Evolutionary conservation across 306 rosid species (phyloP), one percentile per base, ranked within the genome.

Genomic region (Quercus bicolor): DNA sequence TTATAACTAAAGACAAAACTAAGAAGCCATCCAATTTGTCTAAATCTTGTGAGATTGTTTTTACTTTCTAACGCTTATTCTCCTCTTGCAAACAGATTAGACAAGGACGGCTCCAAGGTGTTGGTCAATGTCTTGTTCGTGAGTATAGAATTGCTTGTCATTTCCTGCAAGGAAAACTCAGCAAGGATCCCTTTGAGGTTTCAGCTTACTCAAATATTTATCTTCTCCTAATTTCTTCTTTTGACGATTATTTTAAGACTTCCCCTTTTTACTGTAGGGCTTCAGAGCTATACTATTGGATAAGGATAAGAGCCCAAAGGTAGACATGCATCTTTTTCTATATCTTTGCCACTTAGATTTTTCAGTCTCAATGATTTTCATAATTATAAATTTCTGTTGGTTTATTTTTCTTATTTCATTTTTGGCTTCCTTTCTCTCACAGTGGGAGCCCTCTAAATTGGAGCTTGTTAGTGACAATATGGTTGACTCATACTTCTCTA

Each of bases 251-350:
- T 80, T 77, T 45, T 45, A 66, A 28, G 55, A 78, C n/a, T 19
- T 33, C 20, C 74, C 79, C 73, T 19, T 76, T 76, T 73, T 69
- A 43, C 56, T 87, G 84, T 89, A 95, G 99, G 98, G 99, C 77
- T 91, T 91, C 72, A 87, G 99, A 91, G 99, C 99, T 77, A 75
- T 95, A 86, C 76, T 95, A 72, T 64, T 92, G 78, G 99, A 91
- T 75, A 93, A 95, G 74, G 97, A 95, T 75, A 89, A 77, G 86
- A 95, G 90, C 70, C 99, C 99, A 3, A 92, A 95, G 98, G 98
- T 94, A 79, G 14, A 72, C 45, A 65, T 6, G 31, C 33, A 24
- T 65, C 53, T 1, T 43, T 56, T 75, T 53, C 28, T 74, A 40
- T 74, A 24, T 37, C n/a, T 34, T 14, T 64, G 18, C 5, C 8